Base-by-base conservation (phyloP, 108 stramenopile genomes). In the Conticribra weissflogii region DNA sequence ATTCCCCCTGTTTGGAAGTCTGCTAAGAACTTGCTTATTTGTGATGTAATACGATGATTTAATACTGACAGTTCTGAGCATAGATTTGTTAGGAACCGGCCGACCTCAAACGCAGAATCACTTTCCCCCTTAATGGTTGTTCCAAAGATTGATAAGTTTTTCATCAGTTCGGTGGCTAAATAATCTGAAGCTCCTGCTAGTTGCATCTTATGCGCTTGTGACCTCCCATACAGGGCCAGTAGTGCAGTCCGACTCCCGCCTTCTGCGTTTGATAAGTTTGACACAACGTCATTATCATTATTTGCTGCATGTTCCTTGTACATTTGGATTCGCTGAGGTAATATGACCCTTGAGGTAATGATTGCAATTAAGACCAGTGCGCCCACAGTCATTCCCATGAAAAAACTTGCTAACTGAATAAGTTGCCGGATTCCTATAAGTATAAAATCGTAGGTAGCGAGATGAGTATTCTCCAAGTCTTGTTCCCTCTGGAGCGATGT, bases 181-280 rank as follows among this genome's bases (percentile, higher is more conserved):
- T 34, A 15, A 22, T 60, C 59, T 14, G 29, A 23, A 33, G 44
- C 59, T 15, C 44, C 44, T 14, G 44, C 24, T 14, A 60, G 31
- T 34, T 46, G 22, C 36, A 41, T 41, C 2, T 21, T 32, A n/a
- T 2, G 27, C 5, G 59, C 59, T 18, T 46, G 59, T 1, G 59
- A 60, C 4, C 53, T 54, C 3, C 53, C 53, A 27, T 31, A 60
- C 2, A 60, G 25, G 29, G 59, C 59, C 28, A 60, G 19, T 15
- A 60, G 17, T 19, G 59, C 59, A 1, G 59, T 60, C 23, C 5
- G 59, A 60, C 59, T 60, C 19, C 59, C 59, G 2, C 59, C 59
- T 3, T 54, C 21, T 23, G 18, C 3, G 53, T 23, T 54, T 54
- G 53, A 54, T 19, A 14, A 19, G 23, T 19, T 19, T 19, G 53